Evolutionary conservation across 768 basidiomycete species (phyloP).

Genomic region (Leccinum olivaceopallidum): DNA sequence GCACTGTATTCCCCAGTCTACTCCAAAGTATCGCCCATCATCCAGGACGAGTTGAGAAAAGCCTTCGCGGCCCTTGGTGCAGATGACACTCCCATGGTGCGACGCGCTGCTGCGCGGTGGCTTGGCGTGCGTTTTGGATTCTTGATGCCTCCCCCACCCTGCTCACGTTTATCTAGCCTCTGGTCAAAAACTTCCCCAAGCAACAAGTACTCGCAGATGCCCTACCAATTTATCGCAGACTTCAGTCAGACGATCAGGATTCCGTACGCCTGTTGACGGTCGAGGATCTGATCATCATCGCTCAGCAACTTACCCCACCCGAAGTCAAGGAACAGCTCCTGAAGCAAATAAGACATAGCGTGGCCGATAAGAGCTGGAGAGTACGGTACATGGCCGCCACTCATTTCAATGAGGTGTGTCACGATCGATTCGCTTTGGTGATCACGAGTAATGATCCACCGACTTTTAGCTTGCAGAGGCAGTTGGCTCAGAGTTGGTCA

Average conservation of each 20-base stretch:
- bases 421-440: neutral
- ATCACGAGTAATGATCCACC: neutral
- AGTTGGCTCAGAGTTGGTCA: conserved; percentile 85
- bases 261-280: conserved; percentile 95
- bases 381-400: conserved; percentile 98
- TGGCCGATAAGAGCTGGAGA: conserved; percentile 97
- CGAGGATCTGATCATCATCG: conserved; percentile 92
- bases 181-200: conserved; percentile 77
- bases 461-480: conserved; percentile 77
- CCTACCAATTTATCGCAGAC: conserved; percentile 88
- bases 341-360: conserved; percentile 83
- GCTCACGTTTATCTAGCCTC: conserved; percentile 50
- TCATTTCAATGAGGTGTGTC: conserved; percentile 88
- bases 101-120: conserved; percentile 94
- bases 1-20: conserved; percentile 93
- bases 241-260: conserved; percentile 96
- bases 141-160: neutral
- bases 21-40: conserved; percentile 63
- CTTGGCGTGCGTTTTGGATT: conserved; percentile 73
- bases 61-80: conserved; percentile 78
- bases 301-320: conserved; percentile 76
- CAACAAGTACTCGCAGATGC: conserved; percentile 83
- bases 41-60: conserved; percentile 88
- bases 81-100: conserved; percentile 99
- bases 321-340: conserved; percentile 91